Base-by-base conservation (phyloP, 108 stramenopile genomes). In the Nitzschia sp. region DNA sequence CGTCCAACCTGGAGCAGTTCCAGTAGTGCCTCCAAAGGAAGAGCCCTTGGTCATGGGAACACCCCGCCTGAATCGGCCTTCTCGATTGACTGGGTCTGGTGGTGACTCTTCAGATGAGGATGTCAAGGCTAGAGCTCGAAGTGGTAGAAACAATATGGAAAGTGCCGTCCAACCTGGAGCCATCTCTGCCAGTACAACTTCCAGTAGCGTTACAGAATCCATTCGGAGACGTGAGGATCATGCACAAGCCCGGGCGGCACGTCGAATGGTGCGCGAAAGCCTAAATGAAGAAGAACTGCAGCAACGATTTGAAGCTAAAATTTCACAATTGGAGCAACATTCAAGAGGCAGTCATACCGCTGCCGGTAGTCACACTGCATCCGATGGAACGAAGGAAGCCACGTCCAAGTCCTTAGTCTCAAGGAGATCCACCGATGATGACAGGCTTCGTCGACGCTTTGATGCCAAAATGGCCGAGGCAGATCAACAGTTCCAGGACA, bases 401-500 rank as follows among this genome's bases (percentile, higher is more conserved):
- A 54, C 3, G 19, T 38, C 26, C 57, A 19, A 37, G 34, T n/a
- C 26, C 6, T 1, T 3, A 6, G 9, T n/a, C 57, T 11, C 15
- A n/a, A n/a, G 38, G 34, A 34, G 15, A 15, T 39, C 57, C 2
- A n/a, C 3, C 14, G 8, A 53, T 19, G 66, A 67, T 41, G 54
- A 54, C 0, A 54, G 55, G 29, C 66, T 53, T 52, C 48, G 40
- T 9, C 53, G 17, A 0, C 66, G 53, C 22, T 67, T 41, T 37
- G 51, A 67, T 42, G 54, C 53, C 21, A 67, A 67, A 22, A 67
- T 67, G 66, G 53, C 52, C n/a, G 19, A 41, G 29, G 41, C 41
- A 41, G 54, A 52, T 53, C 50, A 34, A 34, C 63, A 65, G 38
- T 7, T 10, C 38, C 22, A 51, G 17, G 51, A 53, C 17, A 17